Conservation (phyloP, 768 basidiomycete genomes). For the Tremella yokohamensis region DNA sequence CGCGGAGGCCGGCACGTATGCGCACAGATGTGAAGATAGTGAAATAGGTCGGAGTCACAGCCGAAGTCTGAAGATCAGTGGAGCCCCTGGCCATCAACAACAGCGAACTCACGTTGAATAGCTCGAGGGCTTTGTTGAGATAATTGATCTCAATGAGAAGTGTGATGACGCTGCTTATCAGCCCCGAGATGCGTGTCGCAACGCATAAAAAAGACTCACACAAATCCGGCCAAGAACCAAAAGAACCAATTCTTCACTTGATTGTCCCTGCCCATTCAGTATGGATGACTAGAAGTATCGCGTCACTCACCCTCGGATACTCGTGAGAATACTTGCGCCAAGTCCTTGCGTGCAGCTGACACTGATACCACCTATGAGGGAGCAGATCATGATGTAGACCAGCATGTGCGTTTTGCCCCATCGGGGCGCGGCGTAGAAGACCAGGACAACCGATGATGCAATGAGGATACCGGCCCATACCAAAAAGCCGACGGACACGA, state of each 20-base stretch:
- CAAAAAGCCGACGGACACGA: constrained; percentile 79
- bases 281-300: not conserved
- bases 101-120: constrained; percentile 57
- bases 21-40: constrained; percentile 52
- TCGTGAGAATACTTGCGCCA: constrained; percentile 80
- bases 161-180: not conserved
- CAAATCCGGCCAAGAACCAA: constrained; percentile 67
- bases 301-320: constrained; percentile 51
- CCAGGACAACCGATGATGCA: constrained; percentile 14
- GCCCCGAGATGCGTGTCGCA: not conserved
- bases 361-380: constrained; percentile 79
- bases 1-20: too few species aligned
- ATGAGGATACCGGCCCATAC: constrained; percentile 58
- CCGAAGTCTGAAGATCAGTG: constrained; percentile 55
- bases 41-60: constrained; percentile 54
- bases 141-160: constrained; percentile 65
- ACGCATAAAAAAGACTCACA: not conserved
- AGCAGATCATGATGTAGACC: constrained; percentile 78
- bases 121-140: constrained; percentile 88
- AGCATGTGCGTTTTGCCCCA: constrained; percentile 91
- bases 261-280: constrained; percentile 38
- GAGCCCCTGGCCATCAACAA: not conserved
- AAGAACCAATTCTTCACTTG: constrained; percentile 66
- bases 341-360: constrained; percentile 79
- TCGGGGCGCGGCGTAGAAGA: constrained; percentile 52